phyloP scores from a whole-genome alignment of 2,329 filamentous ascomycete species.

The Alternaria brassicicola region DNA sequence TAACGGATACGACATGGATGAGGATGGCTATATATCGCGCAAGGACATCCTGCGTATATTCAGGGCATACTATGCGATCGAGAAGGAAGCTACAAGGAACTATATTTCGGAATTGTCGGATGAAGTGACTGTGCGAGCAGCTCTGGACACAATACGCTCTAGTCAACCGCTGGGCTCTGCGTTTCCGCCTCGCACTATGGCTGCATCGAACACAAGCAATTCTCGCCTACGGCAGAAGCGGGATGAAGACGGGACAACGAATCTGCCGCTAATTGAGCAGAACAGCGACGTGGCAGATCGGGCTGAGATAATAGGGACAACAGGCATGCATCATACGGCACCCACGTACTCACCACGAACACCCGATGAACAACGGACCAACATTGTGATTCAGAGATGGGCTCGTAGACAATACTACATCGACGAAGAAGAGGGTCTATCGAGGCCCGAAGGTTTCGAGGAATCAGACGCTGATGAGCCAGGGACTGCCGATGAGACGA shows the following conservation, averaged over 20 bases:
- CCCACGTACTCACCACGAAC: neutral
- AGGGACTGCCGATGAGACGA: slow-evolving; percentile 18
- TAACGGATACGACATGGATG: slow-evolving; percentile 87
- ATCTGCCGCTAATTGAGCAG: slow-evolving; percentile 30
- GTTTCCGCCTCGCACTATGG: slow-evolving; percentile 49
- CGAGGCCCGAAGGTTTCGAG: slow-evolving; percentile 27
- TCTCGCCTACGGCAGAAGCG: slow-evolving; percentile 40
- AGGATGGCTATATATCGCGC: slow-evolving; percentile 82
- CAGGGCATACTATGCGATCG: slow-evolving; percentile 87
- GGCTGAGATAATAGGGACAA: slow-evolving; percentile 21
- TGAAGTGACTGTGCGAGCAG: slow-evolving; percentile 69
- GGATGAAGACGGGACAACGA: slow-evolving; percentile 39
- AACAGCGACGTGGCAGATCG: slow-evolving; percentile 33
- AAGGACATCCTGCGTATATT: slow-evolving; percentile 92
- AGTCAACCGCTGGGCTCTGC: slow-evolving; percentile 55
- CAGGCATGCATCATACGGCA: slow-evolving; percentile 16
- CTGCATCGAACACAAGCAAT: slow-evolving; percentile 23
- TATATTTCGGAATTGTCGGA: slow-evolving; percentile 76
- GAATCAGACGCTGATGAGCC: slow-evolving; percentile 12
- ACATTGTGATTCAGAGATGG: slow-evolving; percentile 68
- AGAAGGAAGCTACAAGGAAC: slow-evolving; percentile 86
- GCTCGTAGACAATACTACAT: slow-evolving; percentile 78
- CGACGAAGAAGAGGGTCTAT: slow-evolving; percentile 80
- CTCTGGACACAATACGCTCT: slow-evolving; percentile 50
- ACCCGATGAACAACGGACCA: slow-evolving; percentile 19